Evolutionary conservation across 805 yeast genomes (phyloP).

Genomic region (Myxozyma neotropica): DNA sequence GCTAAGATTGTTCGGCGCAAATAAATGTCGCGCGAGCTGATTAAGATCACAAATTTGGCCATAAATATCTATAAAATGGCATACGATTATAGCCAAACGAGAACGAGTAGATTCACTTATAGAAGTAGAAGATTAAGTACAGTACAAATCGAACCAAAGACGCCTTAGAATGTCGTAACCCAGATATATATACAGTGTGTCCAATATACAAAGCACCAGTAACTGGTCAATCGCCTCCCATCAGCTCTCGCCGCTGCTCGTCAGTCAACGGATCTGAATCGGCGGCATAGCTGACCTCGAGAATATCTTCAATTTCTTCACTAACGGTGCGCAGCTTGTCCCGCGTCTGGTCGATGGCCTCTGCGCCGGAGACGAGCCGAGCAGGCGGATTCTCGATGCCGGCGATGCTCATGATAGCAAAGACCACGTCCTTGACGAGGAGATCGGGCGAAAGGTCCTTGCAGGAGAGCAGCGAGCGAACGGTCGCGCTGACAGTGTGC

Average conservation of each 20-base stretch:
- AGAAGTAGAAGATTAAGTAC: no score
- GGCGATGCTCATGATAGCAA: constrained; percentile 38
- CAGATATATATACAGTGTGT: no score
- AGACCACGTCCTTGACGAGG: constrained; percentile 34
- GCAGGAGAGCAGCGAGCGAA: constrained; percentile 27
- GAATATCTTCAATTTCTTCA: constrained; percentile 41
- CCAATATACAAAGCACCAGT: background rate
- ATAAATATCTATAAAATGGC: no score
- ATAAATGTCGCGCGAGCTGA: no score
- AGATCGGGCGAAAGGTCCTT: constrained; percentile 34
- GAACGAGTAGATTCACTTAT: no score
- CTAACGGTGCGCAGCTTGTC: constrained; percentile 38
- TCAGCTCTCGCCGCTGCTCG: constrained; percentile 24
- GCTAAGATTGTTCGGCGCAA: no score
- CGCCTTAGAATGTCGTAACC: no score
- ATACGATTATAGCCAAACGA: no score
- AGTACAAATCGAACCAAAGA: no score
- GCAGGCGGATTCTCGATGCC: constrained; percentile 43
- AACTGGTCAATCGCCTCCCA: constrained; percentile 6
- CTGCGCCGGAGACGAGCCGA: constrained; percentile 39
- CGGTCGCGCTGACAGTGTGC: constrained; percentile 27
- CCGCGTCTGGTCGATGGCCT: constrained; percentile 39
- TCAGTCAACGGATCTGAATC: constrained; percentile 33
- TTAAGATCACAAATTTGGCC: no score
- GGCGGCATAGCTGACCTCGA: constrained; percentile 33